A percentile compares a stretch with the other conserved stretches of the same genome.
phyloP scores from a whole-genome alignment of 1,284 basidiomycete genomes.

The Pseudozyma tsukubaensis region DNA sequence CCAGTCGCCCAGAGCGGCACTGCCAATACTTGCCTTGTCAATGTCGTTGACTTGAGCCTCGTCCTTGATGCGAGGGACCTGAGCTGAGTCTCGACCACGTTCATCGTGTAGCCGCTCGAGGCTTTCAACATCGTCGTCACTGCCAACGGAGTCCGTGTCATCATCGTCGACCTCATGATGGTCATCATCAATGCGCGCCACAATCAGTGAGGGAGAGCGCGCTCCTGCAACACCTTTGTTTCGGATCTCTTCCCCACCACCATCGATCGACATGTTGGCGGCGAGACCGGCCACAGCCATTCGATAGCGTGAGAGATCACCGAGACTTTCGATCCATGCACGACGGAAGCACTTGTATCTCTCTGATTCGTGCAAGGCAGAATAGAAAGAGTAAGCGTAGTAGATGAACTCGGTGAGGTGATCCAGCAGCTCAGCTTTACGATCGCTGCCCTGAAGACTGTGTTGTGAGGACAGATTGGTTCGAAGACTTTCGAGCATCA shows the following conservation, averaged over 20 bases:
- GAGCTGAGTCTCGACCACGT: not conserved
- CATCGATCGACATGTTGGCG: conserved; percentile 47
- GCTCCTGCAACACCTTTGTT: conserved; percentile 15
- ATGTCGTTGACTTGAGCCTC: conserved; percentile 13
- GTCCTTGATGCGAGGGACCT: not conserved
- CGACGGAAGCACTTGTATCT: conserved; percentile 78
- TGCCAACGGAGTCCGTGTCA: conserved; percentile 8
- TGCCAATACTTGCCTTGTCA: conserved; percentile 77
- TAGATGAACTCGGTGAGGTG: conserved; percentile 91
- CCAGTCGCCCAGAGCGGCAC: conserved; percentile 85
- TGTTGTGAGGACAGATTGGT: conserved; percentile 75
- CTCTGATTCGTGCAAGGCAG: conserved; percentile 85
- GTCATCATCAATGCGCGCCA: conserved; percentile 39
- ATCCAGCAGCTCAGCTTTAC: conserved; percentile 71
- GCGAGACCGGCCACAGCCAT: conserved; percentile 82
- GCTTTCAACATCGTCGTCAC: conserved; percentile 1
- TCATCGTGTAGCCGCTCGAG: not conserved
- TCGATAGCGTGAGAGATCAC: conserved; percentile 91
- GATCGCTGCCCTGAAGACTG: conserved; percentile 63
- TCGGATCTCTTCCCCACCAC: conserved; percentile 69
- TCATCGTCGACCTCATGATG: conserved; percentile 24
- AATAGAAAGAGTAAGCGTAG: conserved; percentile 93
- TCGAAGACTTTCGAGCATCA: conserved; percentile 87
- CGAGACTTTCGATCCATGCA: conserved; percentile 94
- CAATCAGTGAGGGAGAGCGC: conserved; percentile 5